These are phyloP conservation scores for Podochytrium sp. DNA, from an alignment of 192 early-diverging fungal species.

Conservation along the genomic window DNA sequence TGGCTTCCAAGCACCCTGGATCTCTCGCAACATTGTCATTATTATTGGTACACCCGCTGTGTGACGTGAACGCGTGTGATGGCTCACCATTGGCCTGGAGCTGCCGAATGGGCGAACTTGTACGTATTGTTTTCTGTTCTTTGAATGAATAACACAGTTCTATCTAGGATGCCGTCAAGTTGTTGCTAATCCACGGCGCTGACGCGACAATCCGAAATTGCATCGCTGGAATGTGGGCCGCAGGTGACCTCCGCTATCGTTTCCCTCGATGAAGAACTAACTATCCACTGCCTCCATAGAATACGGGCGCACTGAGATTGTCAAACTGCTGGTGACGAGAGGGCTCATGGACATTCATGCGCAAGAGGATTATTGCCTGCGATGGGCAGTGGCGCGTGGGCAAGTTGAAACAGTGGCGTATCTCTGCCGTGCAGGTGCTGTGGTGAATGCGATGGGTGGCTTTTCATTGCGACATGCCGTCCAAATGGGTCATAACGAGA, in stretches of 20 bases:
- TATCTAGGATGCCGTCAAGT: slow-evolving; percentile 3
- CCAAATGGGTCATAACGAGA: slow-evolving; percentile 18
- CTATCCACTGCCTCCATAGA: neutral
- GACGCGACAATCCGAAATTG: neutral
- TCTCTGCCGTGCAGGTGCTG: slow-evolving; percentile 15
- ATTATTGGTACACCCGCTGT: slow-evolving; percentile 10
- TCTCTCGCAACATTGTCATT: neutral
- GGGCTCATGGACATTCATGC: slow-evolving; percentile 25
- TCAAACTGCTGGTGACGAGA: neutral
- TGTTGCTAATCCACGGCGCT: slow-evolving; percentile 11
- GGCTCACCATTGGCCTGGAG: slow-evolving; percentile 19
- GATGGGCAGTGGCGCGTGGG: slow-evolving; percentile 29
- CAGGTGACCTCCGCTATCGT: neutral
- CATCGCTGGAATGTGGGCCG: slow-evolving; percentile 17
- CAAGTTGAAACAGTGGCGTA: slow-evolving; percentile 24
- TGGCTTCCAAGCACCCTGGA: slow-evolving; percentile 14
- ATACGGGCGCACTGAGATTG: slow-evolving; percentile 16
- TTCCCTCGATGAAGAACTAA: neutral
- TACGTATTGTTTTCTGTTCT: too few species aligned
- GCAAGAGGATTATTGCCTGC: slow-evolving; percentile 26
- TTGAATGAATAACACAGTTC: too few species aligned
- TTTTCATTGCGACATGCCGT: slow-evolving; percentile 26
- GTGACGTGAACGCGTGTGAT: slow-evolving; percentile 16
- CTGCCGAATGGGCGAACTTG: slow-evolving; percentile 10
- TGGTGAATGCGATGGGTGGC: slow-evolving; percentile 28